phyloP scores from a whole-genome alignment of 2,329 filamentous ascomycete genomes.

The Mycosphaerella sp. region DNA sequence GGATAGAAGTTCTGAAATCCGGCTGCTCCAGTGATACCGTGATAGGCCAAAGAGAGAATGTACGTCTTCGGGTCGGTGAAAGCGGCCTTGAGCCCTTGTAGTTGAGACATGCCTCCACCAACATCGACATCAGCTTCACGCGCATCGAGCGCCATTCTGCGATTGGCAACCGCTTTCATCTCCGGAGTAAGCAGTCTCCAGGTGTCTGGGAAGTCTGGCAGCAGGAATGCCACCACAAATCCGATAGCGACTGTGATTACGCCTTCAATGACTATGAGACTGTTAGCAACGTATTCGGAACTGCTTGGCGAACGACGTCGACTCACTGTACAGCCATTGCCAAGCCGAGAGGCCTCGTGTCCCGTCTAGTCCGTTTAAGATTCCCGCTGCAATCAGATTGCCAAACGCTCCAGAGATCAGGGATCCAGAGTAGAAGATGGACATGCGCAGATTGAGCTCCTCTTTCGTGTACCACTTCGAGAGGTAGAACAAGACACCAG shows the following conservation, averaged over 20 bases:
- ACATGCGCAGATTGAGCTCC: slow-evolving; percentile 60
- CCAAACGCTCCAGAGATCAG: slow-evolving; percentile 67
- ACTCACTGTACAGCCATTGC: slow-evolving; percentile 33
- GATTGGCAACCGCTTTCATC: slow-evolving; percentile 43
- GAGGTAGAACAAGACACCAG: slow-evolving; percentile 52
- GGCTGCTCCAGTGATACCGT: slow-evolving; percentile 44
- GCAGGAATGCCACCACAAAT: slow-evolving; percentile 34
- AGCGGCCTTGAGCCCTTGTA: slow-evolving; percentile 47
- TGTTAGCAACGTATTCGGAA: neutral
- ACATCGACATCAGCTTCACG: slow-evolving; percentile 46
- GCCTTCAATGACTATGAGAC: slow-evolving; percentile 40
- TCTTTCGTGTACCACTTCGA: slow-evolving; percentile 63
- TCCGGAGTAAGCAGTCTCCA: slow-evolving; percentile 39
- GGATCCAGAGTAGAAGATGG: slow-evolving; percentile 60
- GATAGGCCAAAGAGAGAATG: slow-evolving; percentile 44
- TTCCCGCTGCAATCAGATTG: slow-evolving; percentile 53
- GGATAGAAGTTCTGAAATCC: slow-evolving; percentile 52
- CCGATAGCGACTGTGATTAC: slow-evolving; percentile 25
- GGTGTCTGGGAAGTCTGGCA: slow-evolving; percentile 46
- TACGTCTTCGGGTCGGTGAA: slow-evolving; percentile 48
- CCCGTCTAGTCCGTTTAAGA: slow-evolving; percentile 59
- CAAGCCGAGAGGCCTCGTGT: slow-evolving; percentile 52
- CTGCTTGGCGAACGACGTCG: no score
- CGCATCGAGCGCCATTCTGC: slow-evolving; percentile 47
- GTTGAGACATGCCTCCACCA: slow-evolving; percentile 43